These are phyloP conservation scores for Penicillium sp. DNA, from an alignment of 2,329 filamentous ascomycete genomes.

Conservation along the genomic window DNA sequence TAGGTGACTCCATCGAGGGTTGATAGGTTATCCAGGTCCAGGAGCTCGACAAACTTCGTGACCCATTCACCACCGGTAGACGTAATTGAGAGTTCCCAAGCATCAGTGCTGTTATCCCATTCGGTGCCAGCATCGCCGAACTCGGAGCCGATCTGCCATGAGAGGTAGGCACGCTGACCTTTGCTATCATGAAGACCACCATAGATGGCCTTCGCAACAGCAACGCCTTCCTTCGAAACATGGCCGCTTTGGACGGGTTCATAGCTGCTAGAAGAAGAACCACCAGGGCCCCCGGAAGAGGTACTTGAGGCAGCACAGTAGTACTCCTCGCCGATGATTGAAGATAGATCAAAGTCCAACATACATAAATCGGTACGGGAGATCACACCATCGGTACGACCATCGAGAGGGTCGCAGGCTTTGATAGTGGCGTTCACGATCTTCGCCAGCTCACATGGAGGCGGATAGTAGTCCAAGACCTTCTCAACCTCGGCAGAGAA, in stretches of 20 bases:
- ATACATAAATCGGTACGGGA: conserved; percentile 51
- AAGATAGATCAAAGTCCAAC: conserved; percentile 48
- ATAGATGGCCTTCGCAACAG: not conserved
- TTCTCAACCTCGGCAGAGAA: conserved; percentile 42
- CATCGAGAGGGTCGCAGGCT: conserved; percentile 58
- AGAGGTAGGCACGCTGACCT: not conserved
- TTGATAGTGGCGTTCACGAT: conserved; percentile 56
- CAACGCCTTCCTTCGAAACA: not conserved
- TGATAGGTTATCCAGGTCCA: conserved; percentile 18
- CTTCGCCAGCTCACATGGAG: conserved; percentile 35
- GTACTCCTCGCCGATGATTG: conserved; percentile 49
- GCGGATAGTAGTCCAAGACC: conserved; percentile 45
- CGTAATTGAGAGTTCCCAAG: conserved; percentile 28
- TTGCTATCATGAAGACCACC: not conserved
- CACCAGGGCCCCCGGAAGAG: conserved; percentile 14
- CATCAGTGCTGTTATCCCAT: not conserved
- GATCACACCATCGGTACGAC: conserved; percentile 56
- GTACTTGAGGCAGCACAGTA: conserved; percentile 39
- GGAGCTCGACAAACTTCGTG: conserved; percentile 15
- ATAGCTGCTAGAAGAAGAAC: conserved; percentile 9
- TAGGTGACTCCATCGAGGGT: not conserved
- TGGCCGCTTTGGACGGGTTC: conserved; percentile 1
- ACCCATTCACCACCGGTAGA: conserved; percentile 7
- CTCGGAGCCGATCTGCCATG: not conserved
- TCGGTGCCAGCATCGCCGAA: not conserved